Evolutionary conservation across 179 eudicot species (phyloP).

Genomic region (Heliamphora pulchella): DNA sequence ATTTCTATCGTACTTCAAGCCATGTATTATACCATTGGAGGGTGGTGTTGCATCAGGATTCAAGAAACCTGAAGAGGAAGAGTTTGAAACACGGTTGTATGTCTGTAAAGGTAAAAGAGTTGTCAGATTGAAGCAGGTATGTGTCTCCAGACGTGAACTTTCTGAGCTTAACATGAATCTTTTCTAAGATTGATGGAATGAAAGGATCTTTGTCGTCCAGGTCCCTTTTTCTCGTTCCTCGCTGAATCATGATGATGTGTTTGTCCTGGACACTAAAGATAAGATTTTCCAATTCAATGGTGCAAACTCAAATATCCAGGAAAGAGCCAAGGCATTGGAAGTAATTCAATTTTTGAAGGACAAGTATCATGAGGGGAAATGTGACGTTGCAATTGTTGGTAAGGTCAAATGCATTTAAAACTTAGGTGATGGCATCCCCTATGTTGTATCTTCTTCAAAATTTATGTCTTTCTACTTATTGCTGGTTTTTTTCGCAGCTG

Average conservation of each 20-base stretch:
- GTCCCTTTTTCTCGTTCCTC: constrained; percentile 92
- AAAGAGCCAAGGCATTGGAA: constrained; percentile 93
- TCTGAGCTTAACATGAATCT: neutral
- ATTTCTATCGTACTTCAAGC: constrained; percentile 87
- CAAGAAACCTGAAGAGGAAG: constrained; percentile 73
- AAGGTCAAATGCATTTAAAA: constrained; percentile 22
- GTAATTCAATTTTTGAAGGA: constrained; percentile 83
- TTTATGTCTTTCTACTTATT: neutral
- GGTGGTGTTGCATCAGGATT: constrained; percentile 98
- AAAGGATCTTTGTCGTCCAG: constrained; percentile 34
- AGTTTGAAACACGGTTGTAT: constrained; percentile 83
- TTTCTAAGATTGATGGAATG: neutral
- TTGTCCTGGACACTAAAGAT: constrained; percentile 77
- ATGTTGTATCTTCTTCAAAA: neutral
- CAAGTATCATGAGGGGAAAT: constrained; percentile 63
- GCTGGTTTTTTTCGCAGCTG: no score
- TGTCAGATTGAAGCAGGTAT: constrained; percentile 87
- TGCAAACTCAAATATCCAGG: constrained; percentile 90
- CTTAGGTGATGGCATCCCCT: neutral
- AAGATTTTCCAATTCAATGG: constrained; percentile 93
- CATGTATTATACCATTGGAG: constrained; percentile 87
- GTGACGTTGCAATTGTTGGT: constrained; percentile 92
- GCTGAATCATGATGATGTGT: constrained; percentile 87
- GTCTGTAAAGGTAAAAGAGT: constrained; percentile 84
- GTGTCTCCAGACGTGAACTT: neutral